Evolutionary conservation across 2,329 filamentous ascomycete genomes (phyloP), one percentile per base, ranked within the genome.

Genomic region (Aspergillus calidoustus): DNA sequence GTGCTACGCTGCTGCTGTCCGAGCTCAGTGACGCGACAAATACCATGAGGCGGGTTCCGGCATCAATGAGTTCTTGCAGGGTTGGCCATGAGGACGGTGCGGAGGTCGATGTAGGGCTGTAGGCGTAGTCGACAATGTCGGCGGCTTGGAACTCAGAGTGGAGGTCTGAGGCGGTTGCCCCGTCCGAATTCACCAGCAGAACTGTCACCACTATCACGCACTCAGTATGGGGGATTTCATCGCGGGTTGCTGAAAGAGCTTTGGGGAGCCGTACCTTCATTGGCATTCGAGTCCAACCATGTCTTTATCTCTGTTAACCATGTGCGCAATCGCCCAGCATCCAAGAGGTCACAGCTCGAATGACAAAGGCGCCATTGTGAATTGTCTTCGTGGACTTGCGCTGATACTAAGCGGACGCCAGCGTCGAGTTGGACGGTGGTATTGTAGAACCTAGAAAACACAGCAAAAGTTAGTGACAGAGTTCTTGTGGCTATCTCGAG

Each of bases 391-490:
- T 93, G 91, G 1, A 92, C 87, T 76, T 93, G 91, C 0, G 84
- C 87, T 62, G 90, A 86, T 15, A 94, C 83, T 46, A 93, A 78
- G 17, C 91, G 86, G 34, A 94, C 82, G 19, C 91, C 91, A 4
- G 89, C 86, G 59, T 87, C 84, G 57, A 93, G 84, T 60, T 91
- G 90, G 6, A 84, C 79, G 2, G 89, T 91, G 7, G 89, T 88
- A 75, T 92, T 90, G 77, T 85, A 88, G 78, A 77, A 80, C 60
- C 76, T 78, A 48, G 34, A 8, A 61, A 15, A 31, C 9, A 34
- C 50, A 28, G 25, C n/a, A 11, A n/a, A 47, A 38, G 53, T 60
- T 22, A 60, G 58, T 25, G 31, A 44, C 4, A 47, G 13, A 57
- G 22, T 22, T n/a, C 8, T 7, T 28, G n/a, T 17, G 41, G 9